These are phyloP conservation scores for Chlorella sp. DNA, from an alignment of 139 green algal species.

Conservation along the genomic window DNA sequence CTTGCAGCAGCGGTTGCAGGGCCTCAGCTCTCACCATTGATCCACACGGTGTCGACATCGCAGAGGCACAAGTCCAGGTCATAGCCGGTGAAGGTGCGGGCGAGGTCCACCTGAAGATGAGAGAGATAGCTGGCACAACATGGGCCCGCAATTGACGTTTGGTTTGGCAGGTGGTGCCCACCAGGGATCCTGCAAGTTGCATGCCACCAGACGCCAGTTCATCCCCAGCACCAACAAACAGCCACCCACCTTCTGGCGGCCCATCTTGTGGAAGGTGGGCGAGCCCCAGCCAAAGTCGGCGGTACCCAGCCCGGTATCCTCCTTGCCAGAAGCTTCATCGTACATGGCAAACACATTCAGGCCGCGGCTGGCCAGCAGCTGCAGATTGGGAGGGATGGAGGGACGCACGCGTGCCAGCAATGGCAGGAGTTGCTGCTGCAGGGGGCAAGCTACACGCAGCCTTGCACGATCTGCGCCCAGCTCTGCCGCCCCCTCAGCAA, in stretches of 20 bases:
- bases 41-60: slow-evolving; percentile 94
- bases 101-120: slow-evolving; percentile 37
- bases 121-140: too few species aligned
- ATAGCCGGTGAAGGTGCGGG: slow-evolving; percentile 77
- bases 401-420: too few species aligned
- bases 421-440: too few species aligned
- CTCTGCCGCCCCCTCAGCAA: too few species aligned
- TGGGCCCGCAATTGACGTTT: too few species aligned
- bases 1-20: slow-evolving; percentile 75
- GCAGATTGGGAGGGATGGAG: too few species aligned
- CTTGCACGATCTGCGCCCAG: too few species aligned
- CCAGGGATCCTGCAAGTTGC: too few species aligned
- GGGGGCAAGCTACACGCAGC: too few species aligned
- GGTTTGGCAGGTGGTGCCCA: too few species aligned
- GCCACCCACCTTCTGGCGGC: slow-evolving; percentile 88
- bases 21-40: slow-evolving; percentile 48
- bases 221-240: too few species aligned
- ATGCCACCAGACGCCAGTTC: too few species aligned
- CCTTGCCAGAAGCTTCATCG: not conserved
- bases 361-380: slow-evolving; percentile 61
- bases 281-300: slow-evolving; percentile 95
- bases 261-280: slow-evolving; percentile 94
- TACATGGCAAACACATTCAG: slow-evolving; percentile 88
- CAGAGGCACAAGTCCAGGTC: slow-evolving; percentile 84
- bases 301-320: slow-evolving; percentile 16